phyloP scores from a whole-genome alignment of 2,329 filamentous ascomycete genomes.

The Clarireedia sp. region DNA sequence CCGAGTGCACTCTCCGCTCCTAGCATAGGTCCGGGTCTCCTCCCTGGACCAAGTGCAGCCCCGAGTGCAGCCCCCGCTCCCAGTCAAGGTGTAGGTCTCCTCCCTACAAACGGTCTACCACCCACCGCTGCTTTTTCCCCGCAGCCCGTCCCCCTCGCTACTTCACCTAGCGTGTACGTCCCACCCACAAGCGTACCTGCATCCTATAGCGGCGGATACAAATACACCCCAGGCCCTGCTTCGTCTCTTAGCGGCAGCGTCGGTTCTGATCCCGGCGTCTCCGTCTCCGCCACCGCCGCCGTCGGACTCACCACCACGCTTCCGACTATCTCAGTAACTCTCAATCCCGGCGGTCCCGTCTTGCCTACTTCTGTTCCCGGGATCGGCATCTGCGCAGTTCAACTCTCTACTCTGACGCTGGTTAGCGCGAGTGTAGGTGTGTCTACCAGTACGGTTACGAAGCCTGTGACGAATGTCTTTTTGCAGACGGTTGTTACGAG shows the following conservation, averaged over 20 bases:
- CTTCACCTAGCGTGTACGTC: neutral
- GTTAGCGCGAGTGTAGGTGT: too few species aligned
- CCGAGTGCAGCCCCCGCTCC: too few species aligned
- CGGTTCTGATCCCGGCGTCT: neutral
- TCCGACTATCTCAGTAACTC: neutral
- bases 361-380: neutral
- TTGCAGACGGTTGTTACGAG: neutral
- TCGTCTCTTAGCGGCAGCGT: neutral
- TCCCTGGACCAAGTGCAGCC: too few species aligned
- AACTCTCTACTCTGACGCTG: neutral
- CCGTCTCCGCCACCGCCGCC: neutral
- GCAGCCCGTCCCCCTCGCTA: neutral
- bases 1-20: too few species aligned
- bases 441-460: neutral
- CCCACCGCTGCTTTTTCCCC: too few species aligned
- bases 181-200: neutral
- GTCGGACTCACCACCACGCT: neutral
- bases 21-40: too few species aligned
- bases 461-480: neutral
- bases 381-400: neutral
- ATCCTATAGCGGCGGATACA: neutral
- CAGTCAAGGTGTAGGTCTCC: too few species aligned
- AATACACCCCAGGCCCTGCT: neutral
- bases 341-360: neutral
- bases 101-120: too few species aligned